phyloP scores from a whole-genome alignment of 2,329 filamentous ascomycete genomes.

The Laburnicola sp. region DNA sequence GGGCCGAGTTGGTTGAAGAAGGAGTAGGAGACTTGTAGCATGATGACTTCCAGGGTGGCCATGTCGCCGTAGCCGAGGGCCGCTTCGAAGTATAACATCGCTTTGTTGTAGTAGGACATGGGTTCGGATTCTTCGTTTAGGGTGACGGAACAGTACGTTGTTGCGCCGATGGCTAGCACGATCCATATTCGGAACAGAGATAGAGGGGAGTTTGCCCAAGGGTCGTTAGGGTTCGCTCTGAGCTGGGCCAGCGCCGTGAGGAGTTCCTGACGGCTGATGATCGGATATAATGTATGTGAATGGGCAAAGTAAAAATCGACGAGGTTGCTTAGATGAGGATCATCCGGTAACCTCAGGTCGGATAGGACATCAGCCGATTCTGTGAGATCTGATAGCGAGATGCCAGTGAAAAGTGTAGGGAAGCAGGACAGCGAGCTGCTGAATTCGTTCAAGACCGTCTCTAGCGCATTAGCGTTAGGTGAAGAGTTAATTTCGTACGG shows the following conservation, averaged over 20 bases:
- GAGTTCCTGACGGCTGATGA: slow-evolving; percentile 46
- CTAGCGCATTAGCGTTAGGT: background rate
- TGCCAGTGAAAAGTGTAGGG: background rate
- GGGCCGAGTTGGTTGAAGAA: slow-evolving; percentile 55
- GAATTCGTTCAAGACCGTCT: background rate
- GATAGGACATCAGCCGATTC: background rate
- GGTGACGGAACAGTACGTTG: slow-evolving; percentile 50
- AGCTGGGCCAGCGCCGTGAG: slow-evolving; percentile 36
- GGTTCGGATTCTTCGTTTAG: slow-evolving; percentile 44
- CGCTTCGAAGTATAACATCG: slow-evolving; percentile 51
- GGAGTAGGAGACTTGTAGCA: slow-evolving; percentile 54
- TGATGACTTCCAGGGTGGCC: slow-evolving; percentile 51
- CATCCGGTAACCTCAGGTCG: background rate
- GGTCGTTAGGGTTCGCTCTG: background rate
- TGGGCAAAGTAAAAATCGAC: slow-evolving; percentile 53
- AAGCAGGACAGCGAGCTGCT: background rate
- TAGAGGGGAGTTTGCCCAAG: slow-evolving; percentile 26
- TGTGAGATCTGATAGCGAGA: background rate
- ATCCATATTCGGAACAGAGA: slow-evolving; percentile 53
- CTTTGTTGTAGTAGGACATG: slow-evolving; percentile 13
- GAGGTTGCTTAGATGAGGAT: slow-evolving; percentile 4
- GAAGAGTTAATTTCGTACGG: too few species aligned
- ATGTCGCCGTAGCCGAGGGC: slow-evolving; percentile 50
- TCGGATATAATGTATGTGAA: slow-evolving; percentile 53
- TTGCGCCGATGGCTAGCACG: slow-evolving; percentile 54